Evolutionary conservation across 1,139 yeast genomes (phyloP), one percentile per base, ranked within the genome.

Genomic region (Saccharomyces hybrid): DNA sequence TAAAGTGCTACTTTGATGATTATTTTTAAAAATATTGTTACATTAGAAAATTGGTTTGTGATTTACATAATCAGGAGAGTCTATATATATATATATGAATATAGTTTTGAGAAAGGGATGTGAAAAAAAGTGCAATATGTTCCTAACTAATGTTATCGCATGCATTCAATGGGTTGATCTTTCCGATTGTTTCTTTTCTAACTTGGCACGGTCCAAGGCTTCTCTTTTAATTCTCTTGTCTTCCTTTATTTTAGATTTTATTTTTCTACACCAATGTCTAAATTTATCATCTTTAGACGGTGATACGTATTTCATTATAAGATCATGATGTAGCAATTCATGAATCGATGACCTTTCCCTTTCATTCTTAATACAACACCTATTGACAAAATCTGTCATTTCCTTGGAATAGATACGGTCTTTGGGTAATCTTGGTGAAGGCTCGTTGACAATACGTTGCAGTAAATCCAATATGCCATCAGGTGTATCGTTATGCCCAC

Each of bases 361-460:
- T 56, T 84, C 89, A 60, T 84, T 86, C 64, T 83, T 84, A 11
- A 68, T 59, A 65, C 90, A 76, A 65, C 96, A 88, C 52, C 76
- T 73, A 61, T 83, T 82, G 31, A 89, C 83, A 65, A 89, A 88
- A 52, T 74, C 73, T 58, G 86, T 77, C 61, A 89, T 73, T 32
- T 73, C 76, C 14, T 25, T 46, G 31, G 29, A 28, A 25, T 14
- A 46, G 5, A 46, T 13, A 9, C 32, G 29, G 13, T 14, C 32
- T 2, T 68, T 69, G 2, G 83, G 80, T 50, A 91, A 76, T 1
- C 79, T 74, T 11, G 99, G 99, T 0, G 98, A 93, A 3, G 84
- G 83, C 68, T 95, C 99, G 65, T 91, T 88, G 28, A 93, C 99
- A 51, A 93, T 91, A 61, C 96, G 75, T 71, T 93, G 99, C 56